Conservation (phyloP, 148 eudicot genomes). For the Camellia lanceoleosa region DNA sequence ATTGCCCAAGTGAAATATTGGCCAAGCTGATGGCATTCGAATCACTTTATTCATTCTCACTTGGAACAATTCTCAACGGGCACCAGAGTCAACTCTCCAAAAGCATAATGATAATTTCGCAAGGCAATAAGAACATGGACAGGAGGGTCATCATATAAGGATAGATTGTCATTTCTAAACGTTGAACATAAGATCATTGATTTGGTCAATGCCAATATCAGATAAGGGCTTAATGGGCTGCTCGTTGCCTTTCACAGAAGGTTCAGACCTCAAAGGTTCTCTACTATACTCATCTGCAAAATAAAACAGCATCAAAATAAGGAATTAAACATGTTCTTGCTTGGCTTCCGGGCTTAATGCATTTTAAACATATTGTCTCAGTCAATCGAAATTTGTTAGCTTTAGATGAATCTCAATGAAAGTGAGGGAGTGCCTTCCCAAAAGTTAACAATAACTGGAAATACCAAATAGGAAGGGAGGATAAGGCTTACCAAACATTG, state of each 20-base stretch:
- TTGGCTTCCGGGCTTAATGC: background rate
- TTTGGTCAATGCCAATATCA: constrained; percentile 61
- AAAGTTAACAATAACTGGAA: background rate
- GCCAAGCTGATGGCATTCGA: background rate
- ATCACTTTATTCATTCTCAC: background rate
- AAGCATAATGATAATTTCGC: background rate
- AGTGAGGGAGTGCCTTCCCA: background rate
- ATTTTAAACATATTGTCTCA: background rate
- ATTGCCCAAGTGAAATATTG: background rate
- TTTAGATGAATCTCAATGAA: background rate
- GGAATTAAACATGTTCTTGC: background rate
- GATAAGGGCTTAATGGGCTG: constrained; percentile 82
- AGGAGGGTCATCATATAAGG: background rate
- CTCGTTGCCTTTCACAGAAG: constrained; percentile 39
- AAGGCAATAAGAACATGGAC: background rate
- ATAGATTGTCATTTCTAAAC: constrained; percentile 22
- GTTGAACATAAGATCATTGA: constrained; percentile 65
- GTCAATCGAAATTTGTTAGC: background rate
- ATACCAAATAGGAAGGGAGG: background rate
- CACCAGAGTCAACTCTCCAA: background rate
- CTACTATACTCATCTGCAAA: constrained; percentile 71
- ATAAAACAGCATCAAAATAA: constrained; percentile 4
- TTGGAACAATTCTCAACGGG: background rate
- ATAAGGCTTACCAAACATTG: constrained; percentile 60
- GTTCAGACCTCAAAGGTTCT: constrained; percentile 43